Conservation (phyloP, 148 eudicot species). For the Polygonum maritimum region DNA sequence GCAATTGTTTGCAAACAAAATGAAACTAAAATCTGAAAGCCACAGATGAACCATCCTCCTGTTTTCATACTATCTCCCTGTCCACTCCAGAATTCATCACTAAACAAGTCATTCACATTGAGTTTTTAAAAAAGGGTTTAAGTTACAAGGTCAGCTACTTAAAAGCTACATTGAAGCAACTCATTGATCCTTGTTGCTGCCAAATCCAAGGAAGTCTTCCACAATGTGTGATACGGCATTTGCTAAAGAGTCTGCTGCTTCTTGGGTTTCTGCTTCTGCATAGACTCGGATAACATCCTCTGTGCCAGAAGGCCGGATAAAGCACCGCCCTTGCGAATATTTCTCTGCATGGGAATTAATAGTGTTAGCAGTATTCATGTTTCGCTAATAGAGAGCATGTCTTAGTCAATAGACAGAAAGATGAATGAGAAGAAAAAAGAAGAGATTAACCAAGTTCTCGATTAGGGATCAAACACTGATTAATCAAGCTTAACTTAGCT, state of each 20-base stretch:
- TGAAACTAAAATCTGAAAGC: not conserved
- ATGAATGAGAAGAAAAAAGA: too few species aligned
- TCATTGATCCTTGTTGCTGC: constrained; percentile 16
- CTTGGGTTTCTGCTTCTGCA: constrained; percentile 85
- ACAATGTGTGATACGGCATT: constrained; percentile 49
- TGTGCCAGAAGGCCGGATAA: constrained; percentile 86
- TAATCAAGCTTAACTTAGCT: too few species aligned
- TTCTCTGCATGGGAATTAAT: constrained; percentile 32
- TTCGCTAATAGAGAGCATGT: not conserved
- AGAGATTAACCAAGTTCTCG: too few species aligned
- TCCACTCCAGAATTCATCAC: not conserved
- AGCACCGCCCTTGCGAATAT: constrained; percentile 57
- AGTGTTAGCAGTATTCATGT: not conserved
- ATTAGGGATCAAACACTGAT: too few species aligned
- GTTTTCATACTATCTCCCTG: not conserved
- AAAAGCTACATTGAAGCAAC: not conserved
- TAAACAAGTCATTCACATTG: not conserved
- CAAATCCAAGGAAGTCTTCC: constrained; percentile 50
- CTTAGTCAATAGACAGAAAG: not conserved
- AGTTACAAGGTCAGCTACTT: not conserved
- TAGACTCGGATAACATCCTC: constrained; percentile 84
- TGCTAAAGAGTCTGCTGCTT: constrained; percentile 63
- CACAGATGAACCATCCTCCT: not conserved
- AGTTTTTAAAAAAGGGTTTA: not conserved
- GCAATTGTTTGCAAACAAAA: not conserved